Evolutionary conservation across 2,329 filamentous ascomycete species (phyloP), one percentile per base, ranked within the genome.

Genomic region (Paracoccidioides lutzii): DNA sequence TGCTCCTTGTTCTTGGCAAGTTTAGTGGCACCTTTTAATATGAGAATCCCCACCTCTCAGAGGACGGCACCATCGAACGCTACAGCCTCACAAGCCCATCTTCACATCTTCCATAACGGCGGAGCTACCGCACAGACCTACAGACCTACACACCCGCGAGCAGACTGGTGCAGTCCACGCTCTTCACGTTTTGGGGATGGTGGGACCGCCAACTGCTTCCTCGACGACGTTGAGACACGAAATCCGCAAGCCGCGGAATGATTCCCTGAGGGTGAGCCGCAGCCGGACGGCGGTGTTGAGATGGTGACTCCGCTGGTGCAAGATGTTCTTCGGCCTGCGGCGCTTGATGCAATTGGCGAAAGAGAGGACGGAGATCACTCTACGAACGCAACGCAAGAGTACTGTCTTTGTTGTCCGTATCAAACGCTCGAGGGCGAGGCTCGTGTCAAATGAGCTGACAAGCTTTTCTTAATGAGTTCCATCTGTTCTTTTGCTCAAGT

Each of bases 131-230:
- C n/a, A n/a, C n/a, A n/a, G n/a, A n/a, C n/a, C n/a, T n/a, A n/a
- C n/a, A n/a, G n/a, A n/a, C 9, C 22, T 14, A 38, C 28, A 53
- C 15, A 3, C 28, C n/a, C 51, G 15, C 51, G 10, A 53, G 40
- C 35, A 53, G 51, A 53, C 33, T 9, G 40, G 37, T 37, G 9
- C 8, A 10, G 38, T 51, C n/a, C 15, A 37, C 22, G 12, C 41
- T 53, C 41, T 53, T 45, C 42, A 44, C n/a, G n/a, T 3, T 3
- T 44, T n/a, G 22, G 51, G 43, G 40, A 53, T 53, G 40, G 51
- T 8, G 40, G 43, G 51, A 6, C n/a, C 4, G 9, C 3, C 35
- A 22, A 6, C 40, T 14, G 22, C 22, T 44, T 45, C 41, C 51
- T 44, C n/a, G 38, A 30, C 9, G 51, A 44, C 10, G 22, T 45